phyloP scores from a whole-genome alignment of 23 red algal species.

The Gracilaria domingensis region DNA sequence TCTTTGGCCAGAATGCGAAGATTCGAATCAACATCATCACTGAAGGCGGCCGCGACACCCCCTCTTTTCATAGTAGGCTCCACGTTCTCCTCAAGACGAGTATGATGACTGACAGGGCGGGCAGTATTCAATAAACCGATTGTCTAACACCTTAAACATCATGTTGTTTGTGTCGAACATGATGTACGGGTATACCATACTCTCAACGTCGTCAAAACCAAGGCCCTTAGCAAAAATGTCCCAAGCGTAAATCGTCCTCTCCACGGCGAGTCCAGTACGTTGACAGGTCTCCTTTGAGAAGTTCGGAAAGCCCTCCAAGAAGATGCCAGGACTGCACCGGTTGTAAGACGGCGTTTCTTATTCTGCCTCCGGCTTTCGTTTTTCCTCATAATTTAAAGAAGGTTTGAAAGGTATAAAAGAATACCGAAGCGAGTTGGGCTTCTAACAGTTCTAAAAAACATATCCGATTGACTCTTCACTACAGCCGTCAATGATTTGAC shows the following conservation, averaged over 20 bases:
- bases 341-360: slow-evolving; percentile 1
- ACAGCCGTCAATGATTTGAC: background rate
- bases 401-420: slow-evolving; percentile 12
- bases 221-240: slow-evolving; percentile 31
- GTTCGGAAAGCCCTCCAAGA: background rate
- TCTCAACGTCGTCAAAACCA: slow-evolving; percentile 4
- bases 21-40: background rate
- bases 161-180: slow-evolving; percentile 9
- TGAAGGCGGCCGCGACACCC: background rate
- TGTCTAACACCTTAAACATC: slow-evolving; percentile 9
- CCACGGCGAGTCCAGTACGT: slow-evolving; percentile 13
- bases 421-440: background rate
- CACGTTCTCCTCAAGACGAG: background rate
- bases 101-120: background rate
- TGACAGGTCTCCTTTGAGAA: slow-evolving; percentile 6
- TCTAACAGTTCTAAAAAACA: background rate
- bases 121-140: background rate
- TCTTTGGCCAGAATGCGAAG: slow-evolving; percentile 2
- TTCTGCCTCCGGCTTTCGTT: background rate
- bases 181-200: slow-evolving; percentile 22
- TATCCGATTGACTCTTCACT: background rate
- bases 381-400: background rate
- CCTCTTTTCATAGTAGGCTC: slow-evolving; percentile 5
- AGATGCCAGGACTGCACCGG: background rate
- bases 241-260: slow-evolving; percentile 7